These are phyloP conservation scores for Xylaria sp. DNA, from an alignment of 495 filamentous ascomycete species.

Conservation along the genomic window DNA sequence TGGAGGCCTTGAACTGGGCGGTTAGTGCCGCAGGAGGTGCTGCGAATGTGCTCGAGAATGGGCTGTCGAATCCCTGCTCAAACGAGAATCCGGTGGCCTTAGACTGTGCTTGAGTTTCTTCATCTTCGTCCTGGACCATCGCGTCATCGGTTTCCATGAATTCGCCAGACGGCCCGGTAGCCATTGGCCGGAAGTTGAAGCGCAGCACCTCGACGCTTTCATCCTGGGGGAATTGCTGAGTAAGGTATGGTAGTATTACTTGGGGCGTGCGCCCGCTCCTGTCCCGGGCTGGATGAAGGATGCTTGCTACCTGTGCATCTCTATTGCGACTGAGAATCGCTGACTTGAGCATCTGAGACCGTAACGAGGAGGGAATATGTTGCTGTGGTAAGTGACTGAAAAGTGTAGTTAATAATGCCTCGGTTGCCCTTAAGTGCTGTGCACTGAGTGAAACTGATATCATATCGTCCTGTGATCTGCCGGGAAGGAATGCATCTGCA, in stretches of 20 bases:
- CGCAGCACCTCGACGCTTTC: slow-evolving; percentile 72
- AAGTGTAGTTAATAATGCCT: slow-evolving; percentile 64
- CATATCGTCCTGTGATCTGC: slow-evolving; percentile 43
- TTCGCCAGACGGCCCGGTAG: slow-evolving; percentile 30
- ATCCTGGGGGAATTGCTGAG: slow-evolving; percentile 62
- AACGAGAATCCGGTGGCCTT: slow-evolving; percentile 32
- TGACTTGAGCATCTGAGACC: slow-evolving; percentile 77
- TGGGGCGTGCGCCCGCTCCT: slow-evolving; percentile 61
- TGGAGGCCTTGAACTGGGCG: slow-evolving; percentile 8
- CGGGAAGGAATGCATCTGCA: slow-evolving; percentile 48
- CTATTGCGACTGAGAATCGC: slow-evolving; percentile 72
- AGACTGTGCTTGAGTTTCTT: slow-evolving; percentile 31
- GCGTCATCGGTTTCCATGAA: slow-evolving; percentile 38
- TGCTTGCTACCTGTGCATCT: slow-evolving; percentile 76
- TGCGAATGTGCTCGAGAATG: slow-evolving; percentile 4
- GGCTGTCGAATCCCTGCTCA: slow-evolving; percentile 25
- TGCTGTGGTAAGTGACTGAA: slow-evolving; percentile 67
- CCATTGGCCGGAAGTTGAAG: slow-evolving; percentile 65
- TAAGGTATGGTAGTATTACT: slow-evolving; percentile 80
- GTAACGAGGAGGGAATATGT: slow-evolving; percentile 65
- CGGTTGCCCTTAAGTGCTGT: slow-evolving; percentile 54
- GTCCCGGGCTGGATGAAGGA: slow-evolving; percentile 73
- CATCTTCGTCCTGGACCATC: slow-evolving; percentile 36
- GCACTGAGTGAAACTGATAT: slow-evolving; percentile 41
- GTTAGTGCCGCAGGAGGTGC: slow-evolving; percentile 17